phyloP scores from a whole-genome alignment of 202 grass and related monocot genomes.

The Miscanthus sacchariflorus region DNA sequence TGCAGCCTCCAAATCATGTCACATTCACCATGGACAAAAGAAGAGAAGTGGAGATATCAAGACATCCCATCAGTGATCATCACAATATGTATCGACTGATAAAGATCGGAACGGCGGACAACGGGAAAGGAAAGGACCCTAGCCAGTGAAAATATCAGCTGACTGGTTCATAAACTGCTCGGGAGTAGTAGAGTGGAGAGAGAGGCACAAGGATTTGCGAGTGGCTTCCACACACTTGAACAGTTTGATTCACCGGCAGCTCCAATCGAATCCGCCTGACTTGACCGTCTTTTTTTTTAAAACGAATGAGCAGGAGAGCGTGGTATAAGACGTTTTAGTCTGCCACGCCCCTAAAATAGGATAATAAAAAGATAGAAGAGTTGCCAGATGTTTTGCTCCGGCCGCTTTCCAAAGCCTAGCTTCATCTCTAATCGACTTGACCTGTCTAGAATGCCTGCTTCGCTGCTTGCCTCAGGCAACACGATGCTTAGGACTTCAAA shows the following conservation, averaged over 20 bases:
- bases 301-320: too few species aligned
- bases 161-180: background rate
- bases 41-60: background rate
- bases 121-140: background rate
- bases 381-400: too few species aligned
- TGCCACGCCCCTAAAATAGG: too few species aligned
- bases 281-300: too few species aligned
- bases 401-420: too few species aligned
- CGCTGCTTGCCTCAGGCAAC: conserved; percentile 5
- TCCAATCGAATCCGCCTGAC: background rate
- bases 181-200: background rate
- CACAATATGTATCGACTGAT: background rate
- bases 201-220: too few species aligned
- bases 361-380: too few species aligned
- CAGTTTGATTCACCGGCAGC: background rate
- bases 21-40: background rate
- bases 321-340: too few species aligned
- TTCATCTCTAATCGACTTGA: background rate
- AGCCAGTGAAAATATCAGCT: background rate
- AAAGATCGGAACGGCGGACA: background rate
- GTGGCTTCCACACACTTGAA: background rate
- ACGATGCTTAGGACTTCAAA: background rate
- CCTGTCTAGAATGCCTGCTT: background rate
- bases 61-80: too few species aligned
- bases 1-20: background rate